Base-by-base conservation (phyloP, 805 yeast genomes). In the Grigorovia transvaalensis region DNA sequence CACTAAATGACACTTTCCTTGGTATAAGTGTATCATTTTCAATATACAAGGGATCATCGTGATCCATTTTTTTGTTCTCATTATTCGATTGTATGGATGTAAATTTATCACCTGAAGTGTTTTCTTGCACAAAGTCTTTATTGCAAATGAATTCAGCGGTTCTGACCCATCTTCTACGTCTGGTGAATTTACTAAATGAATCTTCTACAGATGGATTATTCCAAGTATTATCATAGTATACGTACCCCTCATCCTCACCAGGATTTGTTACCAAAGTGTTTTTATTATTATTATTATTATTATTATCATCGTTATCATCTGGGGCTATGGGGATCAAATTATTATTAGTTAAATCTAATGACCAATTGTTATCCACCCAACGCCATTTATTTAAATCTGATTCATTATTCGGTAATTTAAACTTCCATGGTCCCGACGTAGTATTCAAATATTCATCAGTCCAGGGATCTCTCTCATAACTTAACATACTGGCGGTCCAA, bases 381-480 rank as follows among this genome's bases (percentile, higher is more conserved):
- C 85, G 78, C 98, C 98, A 93, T 19, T 76, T 74, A 74, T 90
- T 81, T 8, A 86, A 88, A 5, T 82, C 75, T 17, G 76, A 76
- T 18, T 73, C 77, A 44, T 84, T 80, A 53, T 82, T 88, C 3
- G 99, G 98, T 52, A 91, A 72, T 64, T 82, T 80, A 68, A 91
- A 91, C 18, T 75, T 70, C 6, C 85, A 93, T 18, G 90, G 83
- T 9, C 89, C 74, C 6, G 85, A 80, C 1, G 88, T 78, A 64
- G 89, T 96, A 67, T 90, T 91, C 56, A 89, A 73, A 63, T 89
- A 90, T 66, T 90, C 97, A 65, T 91, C 99, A 0, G 98, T 90
- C 97, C 98, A 91, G 3, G 98, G 84, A 0, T 96, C 83, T 64
- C 99, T 78, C 70, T 91, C 99, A 64, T 91, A 91, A 48, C 95